Evolutionary conservation across 2,329 filamentous ascomycete genomes (phyloP), one percentile per base, ranked within the genome.

Genomic region (Tolypocladium tropicale): DNA sequence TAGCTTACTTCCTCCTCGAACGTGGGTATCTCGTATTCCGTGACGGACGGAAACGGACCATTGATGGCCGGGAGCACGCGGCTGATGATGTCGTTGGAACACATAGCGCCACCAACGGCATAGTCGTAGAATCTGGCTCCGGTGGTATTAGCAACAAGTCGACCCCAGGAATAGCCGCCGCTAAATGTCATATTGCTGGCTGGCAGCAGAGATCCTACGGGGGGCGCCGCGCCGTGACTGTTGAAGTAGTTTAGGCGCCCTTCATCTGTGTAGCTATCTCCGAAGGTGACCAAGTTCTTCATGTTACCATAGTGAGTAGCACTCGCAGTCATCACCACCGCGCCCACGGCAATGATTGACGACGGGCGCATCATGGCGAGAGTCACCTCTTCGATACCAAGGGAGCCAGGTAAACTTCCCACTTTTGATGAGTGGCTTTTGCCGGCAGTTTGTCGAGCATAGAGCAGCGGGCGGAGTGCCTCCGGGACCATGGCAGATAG

Each of bases 191-290:
- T 64, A 58, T 78, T 79, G 58, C 71, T 76, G 61, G 68, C 63
- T 3, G 74, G 71, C 43, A 78, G 74, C 23, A 75, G 64, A 16
- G 67, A 63, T 10, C 86, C 88, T 0, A 82, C 70, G 0, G 88
- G 86, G 1, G 88, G 88, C 0, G 81, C 75, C 6, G 74, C 70
- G 46, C 81, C 82, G 62, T 82, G 75, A 61, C 86, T 74, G 56
- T 74, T 70, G 64, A 91, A 86, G 65, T 89, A 90, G 11, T 65
- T 64, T 11, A 89, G 67, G 11, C 88, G 80, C 14, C 79, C 82
- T 63, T 90, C 85, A 65, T 92, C 89, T 0, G 86, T 89, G 65
- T 87, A 91, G 69, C 85, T 89, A 68, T 90, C 86, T 14, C 88
- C 87, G 65, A 91, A 90, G 0, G 83, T 78, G 41, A 90, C 79